A percentile compares a stretch with the other conserved stretches of the same genome.
Evolutionary conservation across 805 yeast species (phyloP).

Genomic region (Wickerhamomyces mucosus): DNA sequence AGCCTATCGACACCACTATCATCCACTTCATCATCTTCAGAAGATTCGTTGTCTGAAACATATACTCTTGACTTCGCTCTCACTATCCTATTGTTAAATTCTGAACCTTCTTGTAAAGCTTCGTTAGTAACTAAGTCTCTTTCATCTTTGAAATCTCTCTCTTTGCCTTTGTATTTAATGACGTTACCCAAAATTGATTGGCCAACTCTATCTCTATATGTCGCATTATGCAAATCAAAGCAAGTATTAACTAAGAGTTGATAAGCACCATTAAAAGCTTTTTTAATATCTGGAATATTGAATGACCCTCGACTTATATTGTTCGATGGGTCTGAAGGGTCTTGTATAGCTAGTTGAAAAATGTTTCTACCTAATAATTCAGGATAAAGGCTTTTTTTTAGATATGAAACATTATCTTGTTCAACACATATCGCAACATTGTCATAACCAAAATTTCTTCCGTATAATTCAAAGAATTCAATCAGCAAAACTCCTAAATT

Average conservation of each 20-base stretch:
- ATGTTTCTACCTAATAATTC: slow-evolving; percentile 44
- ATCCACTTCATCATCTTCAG: slow-evolving; percentile 9
- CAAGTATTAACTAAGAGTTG: slow-evolving; percentile 68
- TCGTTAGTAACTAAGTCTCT: slow-evolving; percentile 52
- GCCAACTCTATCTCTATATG: slow-evolving; percentile 59
- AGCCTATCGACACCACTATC: slow-evolving; percentile 8
- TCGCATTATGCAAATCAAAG: slow-evolving; percentile 56
- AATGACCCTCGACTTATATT: slow-evolving; percentile 82
- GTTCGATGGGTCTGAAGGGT: slow-evolving; percentile 77
- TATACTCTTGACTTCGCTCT: slow-evolving; percentile 11
- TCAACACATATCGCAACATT: slow-evolving; percentile 57
- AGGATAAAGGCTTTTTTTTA: slow-evolving; percentile 46
- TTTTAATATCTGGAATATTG: slow-evolving; percentile 68
- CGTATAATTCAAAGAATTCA: slow-evolving; percentile 89
- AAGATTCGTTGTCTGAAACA: slow-evolving; percentile 5
- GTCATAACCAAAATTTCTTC: slow-evolving; percentile 81
- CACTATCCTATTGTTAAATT: slow-evolving; percentile 7
- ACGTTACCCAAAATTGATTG: slow-evolving; percentile 73
- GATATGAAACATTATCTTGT: slow-evolving; percentile 47
- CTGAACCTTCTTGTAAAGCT: slow-evolving; percentile 32
- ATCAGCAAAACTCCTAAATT: slow-evolving; percentile 81
- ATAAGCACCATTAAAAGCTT: slow-evolving; percentile 84
- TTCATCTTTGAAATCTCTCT: slow-evolving; percentile 71
- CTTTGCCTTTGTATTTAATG: slow-evolving; percentile 63
- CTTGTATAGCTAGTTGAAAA: slow-evolving; percentile 71